These are phyloP conservation scores for Penicillium nordicum DNA, from an alignment of 2,329 filamentous ascomycete species.

Conservation along the genomic window DNA sequence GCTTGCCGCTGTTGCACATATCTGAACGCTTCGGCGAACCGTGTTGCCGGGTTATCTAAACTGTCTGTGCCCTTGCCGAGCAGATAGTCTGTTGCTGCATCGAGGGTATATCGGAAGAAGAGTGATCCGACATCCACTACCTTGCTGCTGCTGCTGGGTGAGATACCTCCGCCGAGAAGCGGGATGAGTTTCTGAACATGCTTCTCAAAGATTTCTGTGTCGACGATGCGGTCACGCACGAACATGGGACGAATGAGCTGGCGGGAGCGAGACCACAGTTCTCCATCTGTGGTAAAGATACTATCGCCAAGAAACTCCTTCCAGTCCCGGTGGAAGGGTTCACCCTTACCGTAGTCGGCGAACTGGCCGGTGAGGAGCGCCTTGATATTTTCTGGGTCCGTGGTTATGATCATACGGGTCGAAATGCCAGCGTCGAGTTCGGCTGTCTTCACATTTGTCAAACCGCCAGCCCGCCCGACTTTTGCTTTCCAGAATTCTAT, in stretches of 20 bases:
- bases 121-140: conserved; percentile 71
- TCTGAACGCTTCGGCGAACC: conserved; percentile 78
- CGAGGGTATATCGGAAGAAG: conserved; percentile 78
- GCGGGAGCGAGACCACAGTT: conserved; percentile 75
- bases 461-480: conserved; percentile 42
- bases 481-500: conserved; percentile 59
- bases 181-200: conserved; percentile 71
- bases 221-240: conserved; percentile 76
- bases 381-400: conserved; percentile 86
- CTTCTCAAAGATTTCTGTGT: conserved; percentile 77
- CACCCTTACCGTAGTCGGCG: conserved; percentile 77
- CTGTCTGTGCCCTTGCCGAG: conserved; percentile 70
- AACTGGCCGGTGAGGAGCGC: conserved; percentile 87
- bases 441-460: conserved; percentile 24
- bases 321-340: conserved; percentile 69
- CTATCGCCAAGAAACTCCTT: conserved; percentile 77
- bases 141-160: conserved; percentile 25
- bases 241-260: conserved; percentile 86
- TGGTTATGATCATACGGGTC: conserved; percentile 66
- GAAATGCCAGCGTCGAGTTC: conserved; percentile 32
- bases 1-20: conserved; percentile 74
- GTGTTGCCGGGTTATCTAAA: conserved; percentile 57
- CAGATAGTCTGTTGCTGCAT: conserved; percentile 81
- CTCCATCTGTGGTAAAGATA: conserved; percentile 78
- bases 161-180: conserved; percentile 55